phyloP scores from a whole-genome alignment of 306 rosid species.

The Gillenia trifoliata region DNA sequence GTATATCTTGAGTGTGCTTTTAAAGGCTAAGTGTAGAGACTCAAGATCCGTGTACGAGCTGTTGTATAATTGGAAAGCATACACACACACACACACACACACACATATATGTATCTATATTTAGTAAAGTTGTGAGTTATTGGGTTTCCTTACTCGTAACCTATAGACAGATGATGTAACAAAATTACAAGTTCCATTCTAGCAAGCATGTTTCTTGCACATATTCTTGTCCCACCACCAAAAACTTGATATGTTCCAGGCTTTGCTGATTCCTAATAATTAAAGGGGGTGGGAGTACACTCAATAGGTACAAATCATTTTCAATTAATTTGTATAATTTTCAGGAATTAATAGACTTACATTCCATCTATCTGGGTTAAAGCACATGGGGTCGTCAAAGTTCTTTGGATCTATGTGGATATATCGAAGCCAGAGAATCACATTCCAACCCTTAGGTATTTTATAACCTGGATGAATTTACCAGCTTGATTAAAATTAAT shows the following conservation, averaged over 20 bases:
- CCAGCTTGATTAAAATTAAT: not conserved
- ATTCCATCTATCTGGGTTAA: constrained; percentile 25
- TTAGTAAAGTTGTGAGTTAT: too few species aligned
- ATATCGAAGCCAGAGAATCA: constrained; percentile 13
- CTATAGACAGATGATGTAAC: constrained; percentile 38
- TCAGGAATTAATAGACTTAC: not conserved
- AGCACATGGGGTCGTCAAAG: constrained; percentile 23
- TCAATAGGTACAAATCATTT: too few species aligned
- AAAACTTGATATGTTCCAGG: constrained; percentile 33
- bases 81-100: too few species aligned
- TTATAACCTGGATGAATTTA: constrained; percentile 22
- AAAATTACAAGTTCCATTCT: constrained; percentile 32
- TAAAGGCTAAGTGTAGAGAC: too few species aligned
- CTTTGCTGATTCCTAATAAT: constrained; percentile 25
- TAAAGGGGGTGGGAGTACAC: not conserved
- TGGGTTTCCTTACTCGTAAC: constrained; percentile 38
- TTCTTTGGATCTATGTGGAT: constrained; percentile 17
- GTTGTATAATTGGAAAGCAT: too few species aligned
- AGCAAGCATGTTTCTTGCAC: constrained; percentile 44
- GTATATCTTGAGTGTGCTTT: too few species aligned
- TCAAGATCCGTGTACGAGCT: too few species aligned
- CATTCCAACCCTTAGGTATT: constrained; percentile 19
- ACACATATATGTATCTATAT: too few species aligned
- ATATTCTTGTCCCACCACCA: constrained; percentile 35
- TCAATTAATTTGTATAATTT: too few species aligned